phyloP scores from a whole-genome alignment of 148 eudicot species.

The Talinum fruticosum region DNA sequence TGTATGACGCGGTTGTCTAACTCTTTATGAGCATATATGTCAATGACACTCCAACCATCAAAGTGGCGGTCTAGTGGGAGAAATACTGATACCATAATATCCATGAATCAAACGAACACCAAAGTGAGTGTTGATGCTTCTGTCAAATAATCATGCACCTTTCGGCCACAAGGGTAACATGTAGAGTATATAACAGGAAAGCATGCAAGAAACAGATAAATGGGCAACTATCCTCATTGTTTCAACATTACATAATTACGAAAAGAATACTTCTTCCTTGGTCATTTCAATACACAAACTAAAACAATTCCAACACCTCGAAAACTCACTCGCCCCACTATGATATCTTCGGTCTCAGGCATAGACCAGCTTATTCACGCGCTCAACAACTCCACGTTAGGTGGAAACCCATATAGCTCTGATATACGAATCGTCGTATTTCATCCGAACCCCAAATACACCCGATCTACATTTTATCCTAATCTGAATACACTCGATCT shows the following conservation, averaged over 20 bases:
- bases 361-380: slow-evolving; percentile 74
- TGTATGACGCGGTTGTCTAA: no score
- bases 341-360: slow-evolving; percentile 90
- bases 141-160: not conserved
- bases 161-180: no score
- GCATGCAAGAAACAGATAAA: no score
- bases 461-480: no score
- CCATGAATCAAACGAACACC: not conserved
- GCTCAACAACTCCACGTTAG: slow-evolving; percentile 82
- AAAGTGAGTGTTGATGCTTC: not conserved
- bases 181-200: not conserved
- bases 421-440: no score
- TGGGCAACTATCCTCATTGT: not conserved
- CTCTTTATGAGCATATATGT: not conserved
- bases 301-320: slow-evolving; percentile 45
- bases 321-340: slow-evolving; percentile 85
- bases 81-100: not conserved
- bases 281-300: not conserved
- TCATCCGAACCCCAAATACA: no score
- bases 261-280: not conserved
- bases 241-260: not conserved
- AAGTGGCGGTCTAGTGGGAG: no score
- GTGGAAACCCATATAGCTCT: no score
- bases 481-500: no score
- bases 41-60: not conserved